Conservation (phyloP, 805 yeast genomes). For the Zygosaccharomyces siamensis region DNA sequence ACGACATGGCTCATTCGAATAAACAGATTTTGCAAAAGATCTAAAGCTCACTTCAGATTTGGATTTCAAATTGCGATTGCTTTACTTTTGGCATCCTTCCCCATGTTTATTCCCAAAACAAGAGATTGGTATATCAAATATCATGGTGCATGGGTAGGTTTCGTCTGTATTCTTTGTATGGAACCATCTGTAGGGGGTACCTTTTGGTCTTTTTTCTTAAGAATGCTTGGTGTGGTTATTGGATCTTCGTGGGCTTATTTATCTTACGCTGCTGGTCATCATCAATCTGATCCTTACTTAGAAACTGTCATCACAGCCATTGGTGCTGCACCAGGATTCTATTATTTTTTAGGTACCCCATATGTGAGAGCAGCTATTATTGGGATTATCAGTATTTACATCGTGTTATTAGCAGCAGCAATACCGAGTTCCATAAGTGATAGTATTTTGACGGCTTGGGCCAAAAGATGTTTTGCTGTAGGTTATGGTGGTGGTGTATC, state of each 20-base stretch:
- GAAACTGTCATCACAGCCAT: constrained; percentile 41
- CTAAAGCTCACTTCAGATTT: constrained; percentile 39
- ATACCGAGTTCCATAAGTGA: constrained; percentile 38
- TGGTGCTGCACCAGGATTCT: constrained; percentile 45
- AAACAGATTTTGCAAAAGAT: constrained; percentile 19
- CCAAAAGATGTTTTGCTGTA: constrained; percentile 47
- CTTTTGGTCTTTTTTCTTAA: constrained; percentile 42
- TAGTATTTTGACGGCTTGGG: constrained; percentile 42
- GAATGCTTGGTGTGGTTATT: constrained; percentile 43
- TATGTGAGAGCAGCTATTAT: constrained; percentile 50
- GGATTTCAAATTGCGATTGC: constrained; percentile 45
- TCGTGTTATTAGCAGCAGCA: constrained; percentile 44
- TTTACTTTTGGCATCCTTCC: constrained; percentile 45
- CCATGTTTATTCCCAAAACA: constrained; percentile 45
- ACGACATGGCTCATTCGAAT: constrained; percentile 9
- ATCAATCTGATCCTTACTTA: constrained; percentile 39
- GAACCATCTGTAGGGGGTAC: constrained; percentile 52
- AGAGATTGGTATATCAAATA: constrained; percentile 46
- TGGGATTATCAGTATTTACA: constrained; percentile 43
- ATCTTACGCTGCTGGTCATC: constrained; percentile 42
- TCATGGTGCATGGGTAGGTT: constrained; percentile 51
- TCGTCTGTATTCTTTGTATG: constrained; percentile 45
- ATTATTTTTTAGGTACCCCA: constrained; percentile 42
- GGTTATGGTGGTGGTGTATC: constrained; percentile 49
- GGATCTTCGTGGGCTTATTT: constrained; percentile 50